Percentiles rank a stretch among this genome's conserved stretches.
Conservation (phyloP, 2,329 filamentous ascomycete species). For the Epicoccum sorghinum region DNA sequence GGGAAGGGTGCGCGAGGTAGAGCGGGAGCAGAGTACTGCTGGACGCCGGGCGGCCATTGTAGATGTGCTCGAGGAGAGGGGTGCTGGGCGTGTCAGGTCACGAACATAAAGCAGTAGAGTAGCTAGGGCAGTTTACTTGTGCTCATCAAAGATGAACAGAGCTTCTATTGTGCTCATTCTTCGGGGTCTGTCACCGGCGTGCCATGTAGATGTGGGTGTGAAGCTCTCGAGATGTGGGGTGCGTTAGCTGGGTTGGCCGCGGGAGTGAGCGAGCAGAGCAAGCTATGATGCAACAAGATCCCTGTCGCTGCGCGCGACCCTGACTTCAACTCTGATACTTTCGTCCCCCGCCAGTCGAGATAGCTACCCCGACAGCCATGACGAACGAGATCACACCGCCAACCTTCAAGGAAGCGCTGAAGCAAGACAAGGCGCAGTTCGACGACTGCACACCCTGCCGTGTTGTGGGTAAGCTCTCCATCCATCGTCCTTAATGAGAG, state of each 20-base stretch:
- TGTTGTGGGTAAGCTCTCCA: slow-evolving; percentile 63
- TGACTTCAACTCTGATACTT: neutral
- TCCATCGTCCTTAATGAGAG: too few species aligned
- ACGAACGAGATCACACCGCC: slow-evolving; percentile 24
- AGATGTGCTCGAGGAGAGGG: slow-evolving; percentile 86
- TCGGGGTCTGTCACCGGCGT: slow-evolving; percentile 23
- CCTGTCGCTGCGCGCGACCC: slow-evolving; percentile 4
- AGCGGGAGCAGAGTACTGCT: slow-evolving; percentile 79
- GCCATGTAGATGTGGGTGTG: slow-evolving; percentile 20
- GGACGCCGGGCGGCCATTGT: slow-evolving; percentile 79
- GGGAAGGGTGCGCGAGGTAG: slow-evolving; percentile 81
- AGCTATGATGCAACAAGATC: slow-evolving; percentile 18
- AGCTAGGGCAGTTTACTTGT: slow-evolving; percentile 67
- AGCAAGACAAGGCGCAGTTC: slow-evolving; percentile 42
- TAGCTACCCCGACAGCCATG: slow-evolving; percentile 14
- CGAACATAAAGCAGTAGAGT: too few species aligned
- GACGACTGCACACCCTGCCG: slow-evolving; percentile 75
- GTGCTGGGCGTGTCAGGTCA: slow-evolving; percentile 62
- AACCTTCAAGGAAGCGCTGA: slow-evolving; percentile 38
- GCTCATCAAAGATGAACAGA: slow-evolving; percentile 95
- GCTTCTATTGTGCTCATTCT: slow-evolving; percentile 81
- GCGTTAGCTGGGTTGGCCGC: slow-evolving; percentile 24
- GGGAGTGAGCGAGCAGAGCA: slow-evolving; percentile 21
- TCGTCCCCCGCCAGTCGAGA: neutral
- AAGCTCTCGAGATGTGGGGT: slow-evolving; percentile 3